A percentile compares a stretch with the other conserved stretches of the same genome.
phyloP scores from a whole-genome alignment of 2,329 filamentous ascomycete species.

The Trichoderma lentiforme region DNA sequence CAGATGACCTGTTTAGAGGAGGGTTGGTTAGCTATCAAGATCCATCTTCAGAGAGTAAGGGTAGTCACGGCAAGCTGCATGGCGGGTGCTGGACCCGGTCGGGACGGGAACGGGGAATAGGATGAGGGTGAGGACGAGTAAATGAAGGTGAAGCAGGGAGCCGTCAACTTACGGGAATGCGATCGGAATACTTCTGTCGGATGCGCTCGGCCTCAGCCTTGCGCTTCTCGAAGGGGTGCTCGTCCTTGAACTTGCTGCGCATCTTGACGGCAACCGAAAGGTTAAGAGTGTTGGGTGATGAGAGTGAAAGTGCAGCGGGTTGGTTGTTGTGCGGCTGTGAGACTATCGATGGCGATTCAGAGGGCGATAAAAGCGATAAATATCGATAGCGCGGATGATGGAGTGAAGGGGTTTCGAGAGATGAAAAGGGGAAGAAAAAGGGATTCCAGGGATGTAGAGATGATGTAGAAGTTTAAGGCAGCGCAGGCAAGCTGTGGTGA shows the following conservation, averaged over 20 bases:
- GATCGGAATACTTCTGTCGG: conserved; percentile 97
- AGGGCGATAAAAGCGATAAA: not conserved
- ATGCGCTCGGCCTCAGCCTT: conserved; percentile 99
- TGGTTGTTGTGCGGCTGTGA: not conserved
- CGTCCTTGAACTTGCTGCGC: conserved; percentile 99
- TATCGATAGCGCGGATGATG: not conserved
- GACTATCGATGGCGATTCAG: not conserved
- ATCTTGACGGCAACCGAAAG: conserved; percentile 56
- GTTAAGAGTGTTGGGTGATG: not conserved
- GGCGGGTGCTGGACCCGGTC: not conserved
- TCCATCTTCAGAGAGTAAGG: not conserved
- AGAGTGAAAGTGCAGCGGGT: not conserved
- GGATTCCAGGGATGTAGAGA: conserved; percentile 20
- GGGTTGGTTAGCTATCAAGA: not conserved
- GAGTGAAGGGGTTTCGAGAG: not conserved
- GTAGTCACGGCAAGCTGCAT: not conserved
- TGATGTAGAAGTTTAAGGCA: conserved; percentile 15
- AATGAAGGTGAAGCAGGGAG: not conserved
- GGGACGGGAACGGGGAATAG: not conserved
- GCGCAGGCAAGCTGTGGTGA: conserved; percentile 15
- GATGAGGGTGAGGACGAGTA: not conserved
- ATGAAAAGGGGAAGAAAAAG: conserved; percentile 15
- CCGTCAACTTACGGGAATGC: conserved; percentile 78
- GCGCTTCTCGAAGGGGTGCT: conserved; percentile 99
- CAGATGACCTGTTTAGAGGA: conserved; percentile 75